phyloP scores from a whole-genome alignment of 305 asterid species.

The Fraxinus nigra region DNA sequence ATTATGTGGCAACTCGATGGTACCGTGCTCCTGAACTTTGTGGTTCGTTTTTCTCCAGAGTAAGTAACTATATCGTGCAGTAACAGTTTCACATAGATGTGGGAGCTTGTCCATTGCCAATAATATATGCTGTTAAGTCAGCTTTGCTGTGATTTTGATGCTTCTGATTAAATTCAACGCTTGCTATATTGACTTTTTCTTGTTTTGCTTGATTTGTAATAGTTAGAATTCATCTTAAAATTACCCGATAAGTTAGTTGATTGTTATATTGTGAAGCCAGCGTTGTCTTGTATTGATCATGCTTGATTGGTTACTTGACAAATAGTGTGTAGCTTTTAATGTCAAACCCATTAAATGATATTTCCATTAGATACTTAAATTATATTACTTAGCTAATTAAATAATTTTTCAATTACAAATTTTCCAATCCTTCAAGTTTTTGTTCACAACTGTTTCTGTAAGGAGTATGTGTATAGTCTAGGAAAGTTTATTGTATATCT shows the following conservation, averaged over 20 bases:
- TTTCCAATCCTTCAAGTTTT: neutral
- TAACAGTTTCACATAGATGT: neutral
- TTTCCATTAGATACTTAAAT: neutral
- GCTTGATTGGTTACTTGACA: neutral
- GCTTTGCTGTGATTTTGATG: neutral
- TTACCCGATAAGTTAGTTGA: neutral
- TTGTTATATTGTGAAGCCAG: neutral
- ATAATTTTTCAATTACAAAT: neutral
- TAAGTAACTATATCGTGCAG: constrained; percentile 36
- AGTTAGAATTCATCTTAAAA: neutral
- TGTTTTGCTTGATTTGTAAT: neutral
- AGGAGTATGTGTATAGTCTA: neutral
- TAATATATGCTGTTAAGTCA: neutral
- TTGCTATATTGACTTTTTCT: neutral
- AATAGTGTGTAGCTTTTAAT: neutral
- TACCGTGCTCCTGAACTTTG: constrained; percentile 99
- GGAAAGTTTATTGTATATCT: neutral
- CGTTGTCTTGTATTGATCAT: neutral
- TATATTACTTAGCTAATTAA: neutral
- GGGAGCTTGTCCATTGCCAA: neutral
- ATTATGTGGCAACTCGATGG: constrained; percentile 98
- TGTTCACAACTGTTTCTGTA: neutral
- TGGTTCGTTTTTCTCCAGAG: constrained; percentile 91
- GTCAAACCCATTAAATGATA: neutral
- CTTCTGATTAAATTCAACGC: constrained; percentile 7